These are phyloP conservation scores for Astragalus glycyphyllos DNA, from an alignment of 306 rosid species.

Conservation along the genomic window DNA sequence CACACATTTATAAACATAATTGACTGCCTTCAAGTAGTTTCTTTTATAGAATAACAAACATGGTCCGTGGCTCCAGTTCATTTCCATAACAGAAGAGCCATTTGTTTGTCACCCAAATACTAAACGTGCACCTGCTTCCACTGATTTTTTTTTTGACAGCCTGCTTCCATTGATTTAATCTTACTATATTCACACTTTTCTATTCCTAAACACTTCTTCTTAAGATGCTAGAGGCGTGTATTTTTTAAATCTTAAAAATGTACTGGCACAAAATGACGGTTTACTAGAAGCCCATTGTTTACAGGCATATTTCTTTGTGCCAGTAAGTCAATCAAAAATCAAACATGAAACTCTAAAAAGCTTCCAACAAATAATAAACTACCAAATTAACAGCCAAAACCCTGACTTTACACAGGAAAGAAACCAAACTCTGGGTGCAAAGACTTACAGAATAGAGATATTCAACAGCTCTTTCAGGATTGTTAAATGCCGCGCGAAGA, in stretches of 20 bases:
- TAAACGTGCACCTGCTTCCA: not conserved
- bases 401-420: not conserved
- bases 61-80: not conserved
- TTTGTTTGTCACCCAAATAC: not conserved
- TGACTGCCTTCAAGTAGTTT: not conserved
- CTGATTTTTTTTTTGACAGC: no score
- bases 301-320: not conserved
- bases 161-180: no score
- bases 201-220: constrained; percentile 6
- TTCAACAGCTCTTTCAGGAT: constrained; percentile 90
- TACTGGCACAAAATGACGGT: constrained; percentile 1
- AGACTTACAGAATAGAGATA: constrained; percentile 86
- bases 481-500: constrained; percentile 84
- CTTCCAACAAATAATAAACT: constrained; percentile 28
- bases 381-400: constrained; percentile 32
- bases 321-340: constrained; percentile 18
- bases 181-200: not conserved
- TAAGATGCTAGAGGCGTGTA: constrained; percentile 8
- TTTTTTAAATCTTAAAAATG: constrained; percentile 16
- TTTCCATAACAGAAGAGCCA: constrained; percentile 27
- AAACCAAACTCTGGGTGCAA: not conserved
- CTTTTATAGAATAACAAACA: constrained; percentile 4
- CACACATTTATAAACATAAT: constrained; percentile 12
- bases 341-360: constrained; percentile 2
- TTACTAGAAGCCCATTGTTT: constrained; percentile 29